Conservation (phyloP, 495 filamentous ascomycete species). For the Xylaria curta region DNA sequence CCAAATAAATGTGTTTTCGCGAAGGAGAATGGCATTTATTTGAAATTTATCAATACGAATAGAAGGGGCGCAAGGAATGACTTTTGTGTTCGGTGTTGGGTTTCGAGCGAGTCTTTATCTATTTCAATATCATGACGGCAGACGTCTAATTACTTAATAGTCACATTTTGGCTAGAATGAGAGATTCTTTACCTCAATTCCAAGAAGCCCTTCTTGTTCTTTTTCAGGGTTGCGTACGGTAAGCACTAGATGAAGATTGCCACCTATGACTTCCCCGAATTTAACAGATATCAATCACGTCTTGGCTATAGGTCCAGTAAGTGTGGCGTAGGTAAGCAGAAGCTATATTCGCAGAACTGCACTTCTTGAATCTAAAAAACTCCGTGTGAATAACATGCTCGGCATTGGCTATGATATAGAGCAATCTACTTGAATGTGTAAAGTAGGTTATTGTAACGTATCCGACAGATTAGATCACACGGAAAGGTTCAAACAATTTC, state of each 20-base stretch:
- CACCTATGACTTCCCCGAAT: not conserved
- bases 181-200: not conserved
- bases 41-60: not conserved
- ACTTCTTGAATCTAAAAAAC: not conserved
- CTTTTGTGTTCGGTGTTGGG: not conserved
- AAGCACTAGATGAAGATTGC: not conserved
- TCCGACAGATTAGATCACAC: too few species aligned
- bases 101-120: not conserved
- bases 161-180: not conserved
- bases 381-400: not conserved
- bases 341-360: too few species aligned
- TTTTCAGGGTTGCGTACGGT: not conserved
- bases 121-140: not conserved
- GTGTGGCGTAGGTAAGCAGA: not conserved
- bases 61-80: not conserved
- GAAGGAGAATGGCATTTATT: not conserved
- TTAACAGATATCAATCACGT: not conserved
- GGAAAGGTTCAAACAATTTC: too few species aligned
- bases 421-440: too few species aligned
- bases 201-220: too few species aligned
- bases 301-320: not conserved
- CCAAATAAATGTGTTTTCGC: not conserved
- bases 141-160: not conserved
- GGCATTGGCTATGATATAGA: not conserved
- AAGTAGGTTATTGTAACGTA: too few species aligned